Conservation (phyloP, 495 filamentous ascomycete species). For the Penicillium cataractarum region DNA sequence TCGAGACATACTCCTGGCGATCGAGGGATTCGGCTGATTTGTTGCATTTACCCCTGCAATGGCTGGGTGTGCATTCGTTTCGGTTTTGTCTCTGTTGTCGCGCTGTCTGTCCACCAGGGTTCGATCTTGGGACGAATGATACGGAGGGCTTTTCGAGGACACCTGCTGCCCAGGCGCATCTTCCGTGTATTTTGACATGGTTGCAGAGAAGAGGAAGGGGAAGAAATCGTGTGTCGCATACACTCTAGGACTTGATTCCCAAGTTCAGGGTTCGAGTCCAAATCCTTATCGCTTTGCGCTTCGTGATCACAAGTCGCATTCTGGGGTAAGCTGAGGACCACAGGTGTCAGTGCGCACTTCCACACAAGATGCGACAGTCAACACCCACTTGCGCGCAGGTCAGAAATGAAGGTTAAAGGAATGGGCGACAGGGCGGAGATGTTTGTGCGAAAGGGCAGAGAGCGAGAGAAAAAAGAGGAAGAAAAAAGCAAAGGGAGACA, state of each 20-base stretch:
- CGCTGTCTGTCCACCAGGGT: not conserved
- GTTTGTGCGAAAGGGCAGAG: not conserved
- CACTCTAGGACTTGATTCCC: not conserved
- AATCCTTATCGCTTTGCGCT: constrained; percentile 4
- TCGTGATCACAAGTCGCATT: constrained; percentile 6
- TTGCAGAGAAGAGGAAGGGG: not conserved
- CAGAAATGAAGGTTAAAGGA: not conserved
- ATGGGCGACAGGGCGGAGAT: not conserved
- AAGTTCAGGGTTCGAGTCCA: not conserved
- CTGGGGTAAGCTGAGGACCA: not conserved
- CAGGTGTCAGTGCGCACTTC: not conserved
- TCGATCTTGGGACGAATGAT: constrained; percentile 37
- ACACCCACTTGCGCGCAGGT: not conserved
- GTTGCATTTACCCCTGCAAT: not conserved
- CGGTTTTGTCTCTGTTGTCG: not conserved
- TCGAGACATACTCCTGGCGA: constrained; percentile 61
- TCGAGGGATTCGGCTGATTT: constrained; percentile 35
- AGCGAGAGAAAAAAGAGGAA: too few species aligned
- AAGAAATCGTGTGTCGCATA: not conserved
- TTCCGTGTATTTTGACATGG: not conserved
- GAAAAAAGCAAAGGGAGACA: constrained; percentile 13
- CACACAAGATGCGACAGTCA: not conserved
- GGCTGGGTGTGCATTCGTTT: not conserved
- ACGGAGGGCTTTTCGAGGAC: constrained; percentile 3
- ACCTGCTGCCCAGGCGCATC: not conserved